A percentile compares a stretch with the other conserved stretches of the same genome.
Conservation (phyloP, 73 alveolate genomes). For the Paramecium octaurelia region DNA sequence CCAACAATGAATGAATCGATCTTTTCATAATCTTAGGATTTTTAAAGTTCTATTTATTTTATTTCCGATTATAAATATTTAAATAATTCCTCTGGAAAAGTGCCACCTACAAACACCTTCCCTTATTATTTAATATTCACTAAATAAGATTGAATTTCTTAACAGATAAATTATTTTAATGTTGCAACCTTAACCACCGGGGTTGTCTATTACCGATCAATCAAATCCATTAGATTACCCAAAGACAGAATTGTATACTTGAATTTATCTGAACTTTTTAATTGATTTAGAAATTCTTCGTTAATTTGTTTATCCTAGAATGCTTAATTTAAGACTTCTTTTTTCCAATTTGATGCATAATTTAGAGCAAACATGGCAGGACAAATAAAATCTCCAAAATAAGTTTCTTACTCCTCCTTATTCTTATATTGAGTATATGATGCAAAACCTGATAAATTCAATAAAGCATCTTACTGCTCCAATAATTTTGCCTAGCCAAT, state of each 20-base stretch:
- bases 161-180: neutral
- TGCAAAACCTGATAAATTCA: neutral
- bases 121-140: neutral
- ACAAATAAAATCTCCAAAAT: neutral
- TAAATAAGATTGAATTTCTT: neutral
- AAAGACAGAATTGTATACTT: neutral
- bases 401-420: neutral
- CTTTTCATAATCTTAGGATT: neutral
- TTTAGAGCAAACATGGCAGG: constrained; percentile 19
- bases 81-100: neutral
- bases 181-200: neutral
- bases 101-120: neutral
- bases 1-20: neutral
- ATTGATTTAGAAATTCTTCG: neutral
- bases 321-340: neutral
- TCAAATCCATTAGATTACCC: neutral
- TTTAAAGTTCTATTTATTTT: neutral
- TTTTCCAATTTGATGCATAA: neutral
- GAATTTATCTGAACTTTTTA: neutral
- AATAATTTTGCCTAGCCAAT: neutral
- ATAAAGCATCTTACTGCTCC: neutral
- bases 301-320: neutral
- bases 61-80: neutral
- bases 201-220: neutral
- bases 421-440: neutral